phyloP scores from a whole-genome alignment of 1,284 basidiomycete genomes.

The Cystobasidium sp. region DNA sequence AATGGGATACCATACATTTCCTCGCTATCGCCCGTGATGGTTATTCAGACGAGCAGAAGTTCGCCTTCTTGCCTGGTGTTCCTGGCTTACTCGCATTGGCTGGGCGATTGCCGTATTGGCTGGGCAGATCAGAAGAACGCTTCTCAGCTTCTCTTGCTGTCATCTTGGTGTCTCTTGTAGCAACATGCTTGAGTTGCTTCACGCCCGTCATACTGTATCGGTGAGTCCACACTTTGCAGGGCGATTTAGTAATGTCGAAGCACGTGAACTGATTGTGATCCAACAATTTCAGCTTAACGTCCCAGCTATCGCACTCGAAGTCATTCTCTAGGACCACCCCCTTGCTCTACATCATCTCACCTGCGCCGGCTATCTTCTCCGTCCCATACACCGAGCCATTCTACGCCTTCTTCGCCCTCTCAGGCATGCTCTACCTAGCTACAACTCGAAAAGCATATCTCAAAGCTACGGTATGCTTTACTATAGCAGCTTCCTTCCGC shows the following conservation, averaged over 20 bases:
- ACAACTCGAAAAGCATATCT: constrained; percentile 60
- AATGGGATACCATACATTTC: constrained; percentile 92
- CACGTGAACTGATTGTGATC: not conserved
- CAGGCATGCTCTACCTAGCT: constrained; percentile 61
- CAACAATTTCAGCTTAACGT: constrained; percentile 45
- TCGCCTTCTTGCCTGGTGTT: constrained; percentile 82
- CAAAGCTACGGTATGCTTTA: constrained; percentile 67
- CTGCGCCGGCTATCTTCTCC: constrained; percentile 74
- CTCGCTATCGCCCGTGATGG: constrained; percentile 65
- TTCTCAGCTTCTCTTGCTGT: constrained; percentile 51
- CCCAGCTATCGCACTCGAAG: constrained; percentile 60
- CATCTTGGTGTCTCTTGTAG: constrained; percentile 51
- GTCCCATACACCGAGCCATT: constrained; percentile 83
- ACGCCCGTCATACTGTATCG: constrained; percentile 67
- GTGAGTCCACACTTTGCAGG: constrained; percentile 52
- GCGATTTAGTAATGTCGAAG: not conserved
- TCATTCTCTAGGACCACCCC: constrained; percentile 67
- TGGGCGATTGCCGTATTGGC: constrained; percentile 54
- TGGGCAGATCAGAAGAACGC: constrained; percentile 53
- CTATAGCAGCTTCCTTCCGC: constrained; percentile 70
- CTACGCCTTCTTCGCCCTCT: constrained; percentile 77
- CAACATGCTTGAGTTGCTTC: constrained; percentile 51
- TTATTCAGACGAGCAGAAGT: constrained; percentile 79
- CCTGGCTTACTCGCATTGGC: constrained; percentile 64
- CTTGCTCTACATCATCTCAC: constrained; percentile 75